A percentile compares a stretch with the other conserved stretches of the same genome.
Conservation (phyloP, 805 yeast species). For the Starmerella apis region DNA sequence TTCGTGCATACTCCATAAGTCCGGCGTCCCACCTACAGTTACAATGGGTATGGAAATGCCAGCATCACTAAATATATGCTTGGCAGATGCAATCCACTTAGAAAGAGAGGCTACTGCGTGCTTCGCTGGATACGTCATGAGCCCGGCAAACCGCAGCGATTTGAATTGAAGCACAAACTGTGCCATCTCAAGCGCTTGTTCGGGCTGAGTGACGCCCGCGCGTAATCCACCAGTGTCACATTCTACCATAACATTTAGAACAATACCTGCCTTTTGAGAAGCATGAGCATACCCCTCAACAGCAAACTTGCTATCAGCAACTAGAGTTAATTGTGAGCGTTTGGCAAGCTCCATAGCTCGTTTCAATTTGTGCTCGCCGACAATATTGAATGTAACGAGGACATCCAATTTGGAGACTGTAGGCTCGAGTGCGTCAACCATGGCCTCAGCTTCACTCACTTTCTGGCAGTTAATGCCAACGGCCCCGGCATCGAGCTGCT, state of each 20-base stretch:
- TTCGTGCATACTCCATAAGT: constrained; percentile 18
- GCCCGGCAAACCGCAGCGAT: constrained; percentile 12
- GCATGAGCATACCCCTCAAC: constrained; percentile 13
- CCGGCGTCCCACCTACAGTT: constrained; percentile 21
- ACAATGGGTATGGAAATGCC: constrained; percentile 8
- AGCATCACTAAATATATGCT: constrained; percentile 6
- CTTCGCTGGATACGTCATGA: constrained; percentile 19
- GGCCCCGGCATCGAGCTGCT: constrained; percentile 19
- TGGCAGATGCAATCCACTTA: constrained; percentile 12
- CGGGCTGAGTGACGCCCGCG: constrained; percentile 17
- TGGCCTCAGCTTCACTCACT: constrained; percentile 18
- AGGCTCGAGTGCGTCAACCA: constrained; percentile 13
- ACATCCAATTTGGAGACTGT: constrained; percentile 8
- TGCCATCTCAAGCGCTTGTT: constrained; percentile 14
- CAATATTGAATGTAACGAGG: constrained; percentile 17
- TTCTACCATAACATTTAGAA: constrained; percentile 15
- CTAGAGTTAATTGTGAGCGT: constrained; percentile 13
- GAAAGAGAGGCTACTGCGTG: constrained; percentile 3
- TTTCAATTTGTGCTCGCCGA: constrained; percentile 15
- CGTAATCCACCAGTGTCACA: constrained; percentile 22
- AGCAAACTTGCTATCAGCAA: constrained; percentile 14
- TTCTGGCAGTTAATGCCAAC: constrained; percentile 21
- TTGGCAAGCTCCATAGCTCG: constrained; percentile 10
- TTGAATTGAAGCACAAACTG: not conserved
- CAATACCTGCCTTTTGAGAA: not conserved